phyloP scores from a whole-genome alignment of 1,139 yeast species.

The Taphrina populina region DNA sequence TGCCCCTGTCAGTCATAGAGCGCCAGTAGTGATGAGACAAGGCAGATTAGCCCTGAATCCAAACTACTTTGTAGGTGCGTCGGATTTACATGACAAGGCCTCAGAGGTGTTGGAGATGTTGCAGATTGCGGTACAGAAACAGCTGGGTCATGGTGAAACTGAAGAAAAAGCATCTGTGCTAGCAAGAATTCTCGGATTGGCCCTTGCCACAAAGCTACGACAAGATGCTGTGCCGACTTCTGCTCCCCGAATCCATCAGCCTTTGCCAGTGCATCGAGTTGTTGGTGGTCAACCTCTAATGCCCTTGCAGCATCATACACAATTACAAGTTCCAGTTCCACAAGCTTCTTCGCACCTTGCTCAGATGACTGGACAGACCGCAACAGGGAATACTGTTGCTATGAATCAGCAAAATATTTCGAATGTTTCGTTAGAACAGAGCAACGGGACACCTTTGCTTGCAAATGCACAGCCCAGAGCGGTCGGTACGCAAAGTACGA shows the following conservation, averaged over 20 bases:
- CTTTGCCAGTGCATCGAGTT: no score
- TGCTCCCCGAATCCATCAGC: background rate
- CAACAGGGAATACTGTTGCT: no score
- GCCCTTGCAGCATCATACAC: no score
- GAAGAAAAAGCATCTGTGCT: conserved; percentile 39
- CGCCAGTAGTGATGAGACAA: conserved; percentile 35
- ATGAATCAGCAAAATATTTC: no score
- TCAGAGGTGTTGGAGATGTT: conserved; percentile 38
- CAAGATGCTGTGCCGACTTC: conserved; percentile 16
- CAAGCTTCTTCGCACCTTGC: no score
- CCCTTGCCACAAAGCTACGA: conserved; percentile 38
- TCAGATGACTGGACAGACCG: no score
- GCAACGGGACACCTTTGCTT: no score
- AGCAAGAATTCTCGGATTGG: conserved; percentile 39
- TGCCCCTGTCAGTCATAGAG: conserved; percentile 32
- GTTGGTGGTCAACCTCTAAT: no score
- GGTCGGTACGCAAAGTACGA: no score
- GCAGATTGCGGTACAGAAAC: conserved; percentile 35
- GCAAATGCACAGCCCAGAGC: no score
- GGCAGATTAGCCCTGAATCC: conserved; percentile 37
- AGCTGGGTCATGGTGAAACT: conserved; percentile 35
- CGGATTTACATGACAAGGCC: conserved; percentile 35
- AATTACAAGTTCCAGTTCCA: no score
- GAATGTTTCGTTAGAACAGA: no score
- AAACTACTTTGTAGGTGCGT: conserved; percentile 33